Conservation (phyloP, 176 grass and related monocot genomes). For the Oryza australiensis region DNA sequence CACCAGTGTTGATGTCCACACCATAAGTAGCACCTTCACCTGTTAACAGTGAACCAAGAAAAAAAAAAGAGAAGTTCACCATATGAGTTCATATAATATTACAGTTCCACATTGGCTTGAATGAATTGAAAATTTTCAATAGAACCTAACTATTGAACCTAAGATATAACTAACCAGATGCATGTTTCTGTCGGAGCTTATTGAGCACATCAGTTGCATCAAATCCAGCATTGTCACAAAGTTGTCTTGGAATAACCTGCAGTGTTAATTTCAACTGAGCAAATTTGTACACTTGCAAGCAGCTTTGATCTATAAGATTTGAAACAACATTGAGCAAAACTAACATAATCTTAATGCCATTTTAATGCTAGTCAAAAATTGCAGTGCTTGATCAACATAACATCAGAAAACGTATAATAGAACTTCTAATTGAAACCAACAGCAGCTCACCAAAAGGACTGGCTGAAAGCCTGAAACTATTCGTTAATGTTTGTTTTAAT, state of each 20-base stretch:
- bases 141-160: constrained; percentile 8
- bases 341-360: neutral
- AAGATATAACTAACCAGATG: constrained; percentile 56
- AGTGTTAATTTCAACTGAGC: constrained; percentile 29
- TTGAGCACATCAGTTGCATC: constrained; percentile 92
- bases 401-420: neutral
- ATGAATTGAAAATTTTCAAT: neutral
- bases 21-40: constrained; percentile 94
- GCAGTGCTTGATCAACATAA: neutral
- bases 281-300: neutral
- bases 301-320: neutral
- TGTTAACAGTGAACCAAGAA: constrained; percentile 26
- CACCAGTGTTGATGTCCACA: constrained; percentile 92
- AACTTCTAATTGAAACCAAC: neutral
- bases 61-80: neutral
- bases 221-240: constrained; percentile 97
- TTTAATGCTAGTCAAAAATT: neutral
- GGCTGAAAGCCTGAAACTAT: neutral
- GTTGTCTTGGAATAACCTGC: constrained; percentile 93
- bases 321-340: neutral
- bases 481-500: neutral
- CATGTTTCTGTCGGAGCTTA: constrained; percentile 94
- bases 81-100: neutral
- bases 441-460: neutral
- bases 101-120: neutral